phyloP scores from a whole-genome alignment of 805 yeast species.

The Myxozyma nipponensis region DNA sequence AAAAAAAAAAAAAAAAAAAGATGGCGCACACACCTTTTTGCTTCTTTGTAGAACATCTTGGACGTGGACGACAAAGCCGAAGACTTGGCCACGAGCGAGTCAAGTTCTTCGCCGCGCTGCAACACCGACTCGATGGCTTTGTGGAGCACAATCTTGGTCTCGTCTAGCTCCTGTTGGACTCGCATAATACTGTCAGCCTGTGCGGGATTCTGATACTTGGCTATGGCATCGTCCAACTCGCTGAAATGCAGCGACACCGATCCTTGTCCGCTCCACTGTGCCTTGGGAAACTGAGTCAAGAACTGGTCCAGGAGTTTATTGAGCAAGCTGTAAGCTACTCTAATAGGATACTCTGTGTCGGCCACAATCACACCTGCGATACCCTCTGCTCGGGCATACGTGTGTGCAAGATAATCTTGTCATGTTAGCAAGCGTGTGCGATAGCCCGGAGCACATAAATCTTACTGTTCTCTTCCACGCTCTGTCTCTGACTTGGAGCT shows the following conservation, averaged over 20 bases:
- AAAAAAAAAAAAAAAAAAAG: no score
- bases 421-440: neutral
- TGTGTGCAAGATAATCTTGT: conserved; percentile 76
- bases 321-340: conserved; percentile 91
- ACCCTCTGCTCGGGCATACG: conserved; percentile 85
- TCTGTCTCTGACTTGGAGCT: conserved; percentile 82
- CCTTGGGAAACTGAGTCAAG: conserved; percentile 71
- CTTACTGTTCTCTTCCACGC: conserved; percentile 67
- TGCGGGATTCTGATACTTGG: conserved; percentile 90
- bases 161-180: conserved; percentile 96
- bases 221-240: conserved; percentile 63
- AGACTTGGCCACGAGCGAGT: conserved; percentile 88
- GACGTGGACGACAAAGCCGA: conserved; percentile 86
- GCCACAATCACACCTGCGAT: conserved; percentile 86
- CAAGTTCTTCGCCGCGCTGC: conserved; percentile 95
- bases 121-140: conserved; percentile 91
- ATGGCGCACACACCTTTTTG: conserved; percentile 65
- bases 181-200: conserved; percentile 97
- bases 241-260: conserved; percentile 44
- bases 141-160: conserved; percentile 92
- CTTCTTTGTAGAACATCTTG: conserved; percentile 93
- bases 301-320: conserved; percentile 91
- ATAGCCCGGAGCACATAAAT: neutral
- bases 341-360: conserved; percentile 92
- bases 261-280: conserved; percentile 52